Conservation (phyloP, 2,329 filamentous ascomycete species). For the Aspergillus unguis region DNA sequence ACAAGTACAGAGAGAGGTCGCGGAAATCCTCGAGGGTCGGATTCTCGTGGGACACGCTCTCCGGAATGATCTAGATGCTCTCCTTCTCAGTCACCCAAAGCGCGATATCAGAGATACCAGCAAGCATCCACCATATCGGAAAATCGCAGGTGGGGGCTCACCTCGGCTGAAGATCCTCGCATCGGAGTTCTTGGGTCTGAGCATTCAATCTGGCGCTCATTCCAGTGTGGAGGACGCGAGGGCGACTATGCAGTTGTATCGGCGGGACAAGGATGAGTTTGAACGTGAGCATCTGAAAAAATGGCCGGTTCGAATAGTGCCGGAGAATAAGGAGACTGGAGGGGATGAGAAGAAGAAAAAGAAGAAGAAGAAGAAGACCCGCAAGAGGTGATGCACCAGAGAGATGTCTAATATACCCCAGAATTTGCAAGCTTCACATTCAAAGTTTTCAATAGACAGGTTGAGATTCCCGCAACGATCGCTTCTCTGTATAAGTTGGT, state of each 20-base stretch:
- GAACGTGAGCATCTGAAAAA: slow-evolving; percentile 73
- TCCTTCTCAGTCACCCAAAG: slow-evolving; percentile 74
- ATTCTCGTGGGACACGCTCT: slow-evolving; percentile 83
- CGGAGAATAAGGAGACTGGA: slow-evolving; percentile 30
- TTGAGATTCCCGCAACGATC: too few species aligned
- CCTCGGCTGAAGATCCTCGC: slow-evolving; percentile 57
- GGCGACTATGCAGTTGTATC: slow-evolving; percentile 85
- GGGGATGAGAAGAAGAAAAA: slow-evolving; percentile 45
- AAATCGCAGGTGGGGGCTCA: slow-evolving; percentile 49
- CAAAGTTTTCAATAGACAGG: neutral
- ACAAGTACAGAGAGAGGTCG: slow-evolving; percentile 71
- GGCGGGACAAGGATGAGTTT: slow-evolving; percentile 77
- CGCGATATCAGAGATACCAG: slow-evolving; percentile 82
- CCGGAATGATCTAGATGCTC: slow-evolving; percentile 69
- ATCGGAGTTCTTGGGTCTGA: slow-evolving; percentile 55
- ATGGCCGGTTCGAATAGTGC: slow-evolving; percentile 50
- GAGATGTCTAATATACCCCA: slow-evolving; percentile 19
- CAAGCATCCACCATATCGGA: slow-evolving; percentile 69
- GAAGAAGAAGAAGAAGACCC: slow-evolving; percentile 48
- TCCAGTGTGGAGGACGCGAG: slow-evolving; percentile 72
- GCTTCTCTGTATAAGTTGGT: too few species aligned
- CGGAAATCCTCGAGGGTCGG: slow-evolving; percentile 63
- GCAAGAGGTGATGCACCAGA: slow-evolving; percentile 35
- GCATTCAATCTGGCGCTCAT: slow-evolving; percentile 60
- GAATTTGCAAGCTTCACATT: slow-evolving; percentile 6